A percentile compares a stretch with the other conserved stretches of the same genome.
These are phyloP conservation scores for Rubia peregrina DNA, from an alignment of 305 asterid genomes.

Conservation along the genomic window DNA sequence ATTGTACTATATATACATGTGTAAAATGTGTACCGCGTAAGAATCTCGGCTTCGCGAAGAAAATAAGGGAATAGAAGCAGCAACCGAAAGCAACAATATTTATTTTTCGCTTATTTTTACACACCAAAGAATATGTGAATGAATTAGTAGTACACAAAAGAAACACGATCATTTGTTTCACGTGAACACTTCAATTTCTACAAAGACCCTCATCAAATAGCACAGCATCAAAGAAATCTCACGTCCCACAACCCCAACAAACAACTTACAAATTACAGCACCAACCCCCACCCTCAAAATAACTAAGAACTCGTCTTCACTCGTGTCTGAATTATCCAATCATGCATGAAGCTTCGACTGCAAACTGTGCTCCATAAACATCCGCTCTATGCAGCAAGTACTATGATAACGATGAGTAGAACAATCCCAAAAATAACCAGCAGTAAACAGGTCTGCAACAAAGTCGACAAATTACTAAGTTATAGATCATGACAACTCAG, in stretches of 20 bases:
- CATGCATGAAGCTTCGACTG: not conserved
- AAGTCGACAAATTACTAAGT: not conserved
- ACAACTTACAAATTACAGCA: not conserved
- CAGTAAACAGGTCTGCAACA: conserved; percentile 70
- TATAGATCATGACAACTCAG: not conserved
- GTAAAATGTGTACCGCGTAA: too few species aligned
- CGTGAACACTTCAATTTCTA: too few species aligned
- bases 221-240: not conserved
- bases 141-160: too few species aligned
- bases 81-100: not conserved
- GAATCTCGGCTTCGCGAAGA: too few species aligned
- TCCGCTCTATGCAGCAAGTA: conserved; percentile 53
- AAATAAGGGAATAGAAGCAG: too few species aligned
- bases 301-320: not conserved
- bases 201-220: not conserved
- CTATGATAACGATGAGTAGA: conserved; percentile 64
- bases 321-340: not conserved
- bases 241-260: not conserved
- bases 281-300: not conserved
- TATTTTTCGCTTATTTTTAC: too few species aligned
- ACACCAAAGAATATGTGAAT: too few species aligned
- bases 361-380: not conserved
- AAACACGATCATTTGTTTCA: too few species aligned
- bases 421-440: conserved; percentile 79
- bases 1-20: too few species aligned